Evolutionary conservation across 805 yeast species (phyloP), one percentile per base, ranked within the genome.

Genomic region (Nakazawaea peltata): DNA sequence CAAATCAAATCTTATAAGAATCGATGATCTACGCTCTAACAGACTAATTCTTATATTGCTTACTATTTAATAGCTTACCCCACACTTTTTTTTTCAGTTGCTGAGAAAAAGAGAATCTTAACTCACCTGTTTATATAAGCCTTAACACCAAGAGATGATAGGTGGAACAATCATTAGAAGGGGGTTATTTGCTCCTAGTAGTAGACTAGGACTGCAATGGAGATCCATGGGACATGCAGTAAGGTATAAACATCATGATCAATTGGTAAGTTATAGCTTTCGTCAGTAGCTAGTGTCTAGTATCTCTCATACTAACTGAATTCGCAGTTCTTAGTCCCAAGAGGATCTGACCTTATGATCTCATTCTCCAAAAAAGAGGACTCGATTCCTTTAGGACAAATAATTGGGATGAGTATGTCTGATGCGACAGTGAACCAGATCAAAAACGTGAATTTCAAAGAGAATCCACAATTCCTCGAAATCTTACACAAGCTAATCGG

Each of bases 301-400:
- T 25, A 8, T 25, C 12, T 13, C 27, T n/a, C 7, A 9, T 10
- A 25, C 27, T 25, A 21, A 21, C 23, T 10, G 10, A 21, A 21
- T n/a, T n/a, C 23, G 7, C 34, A 31, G 29, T 27, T 36, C 13
- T 35, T 40, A n/a, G 29, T 31, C 15, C 30, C 34, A 22, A 15
- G 21, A 15, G 33, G 24, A 10, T 21, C 10, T 13, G 27, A 28
- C 8, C 19, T 12, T 2, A 37, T 41, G 14, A 38, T 57, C 3
- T 58, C 63, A 6, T 57, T 59, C 31, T 51, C 59, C 0, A 19
- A 39, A 15, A 47, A 56, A 27, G 55, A 57, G 4, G 21, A 43
- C 1, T 30, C 46, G 1, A 14, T 49, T 8, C 47, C 41, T 12
- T 39, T 56, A n/a, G 62, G 62, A 1, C n/a, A n/a, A n/a, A n/a